A percentile compares a stretch with the other conserved stretches of the same genome.
These are phyloP conservation scores for Debaryomycetaceae sp. DNA, from an alignment of 1,139 yeast species.

Conservation along the genomic window DNA sequence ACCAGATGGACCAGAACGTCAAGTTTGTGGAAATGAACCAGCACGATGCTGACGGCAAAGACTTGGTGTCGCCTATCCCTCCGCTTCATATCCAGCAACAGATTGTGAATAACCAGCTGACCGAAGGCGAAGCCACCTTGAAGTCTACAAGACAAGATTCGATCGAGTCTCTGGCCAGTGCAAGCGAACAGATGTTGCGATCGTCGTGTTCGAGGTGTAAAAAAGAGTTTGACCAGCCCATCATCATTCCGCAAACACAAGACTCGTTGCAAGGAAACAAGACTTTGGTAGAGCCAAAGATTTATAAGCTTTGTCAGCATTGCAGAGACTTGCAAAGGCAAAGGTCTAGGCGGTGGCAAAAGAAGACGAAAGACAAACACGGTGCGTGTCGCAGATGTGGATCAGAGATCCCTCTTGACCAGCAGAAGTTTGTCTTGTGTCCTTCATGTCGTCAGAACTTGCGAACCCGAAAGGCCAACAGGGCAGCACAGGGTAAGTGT, in stretches of 20 bases:
- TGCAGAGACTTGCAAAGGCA: slow-evolving; percentile 64
- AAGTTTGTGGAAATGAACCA: slow-evolving; percentile 1
- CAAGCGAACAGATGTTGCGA: slow-evolving; percentile 13
- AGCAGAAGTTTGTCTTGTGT: slow-evolving; percentile 54
- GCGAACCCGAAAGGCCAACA: slow-evolving; percentile 51
- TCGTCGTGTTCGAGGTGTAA: slow-evolving; percentile 55
- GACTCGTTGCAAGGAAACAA: slow-evolving; percentile 18
- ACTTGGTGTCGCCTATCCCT: slow-evolving; percentile 42
- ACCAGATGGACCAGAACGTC: slow-evolving; percentile 3
- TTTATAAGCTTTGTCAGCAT: slow-evolving; percentile 57
- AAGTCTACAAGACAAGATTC: slow-evolving; percentile 2
- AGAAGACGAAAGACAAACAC: slow-evolving; percentile 53
- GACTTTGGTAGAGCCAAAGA: slow-evolving; percentile 42
- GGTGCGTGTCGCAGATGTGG: slow-evolving; percentile 71
- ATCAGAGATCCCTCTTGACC: slow-evolving; percentile 46
- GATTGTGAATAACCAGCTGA: slow-evolving; percentile 18
- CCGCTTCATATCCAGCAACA: slow-evolving; percentile 48
- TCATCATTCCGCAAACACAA: slow-evolving; percentile 33
- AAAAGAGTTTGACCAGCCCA: slow-evolving; percentile 50
- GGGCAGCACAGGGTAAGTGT: slow-evolving; percentile 64
- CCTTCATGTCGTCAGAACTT: slow-evolving; percentile 55
- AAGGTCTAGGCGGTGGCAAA: slow-evolving; percentile 62
- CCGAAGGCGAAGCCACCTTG: slow-evolving; percentile 4
- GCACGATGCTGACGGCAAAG: slow-evolving; percentile 14
- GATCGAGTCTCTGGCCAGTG: not conserved